These are phyloP conservation scores for Alternaria sp. DNA, from an alignment of 2,329 filamentous ascomycete genomes.

Conservation along the genomic window DNA sequence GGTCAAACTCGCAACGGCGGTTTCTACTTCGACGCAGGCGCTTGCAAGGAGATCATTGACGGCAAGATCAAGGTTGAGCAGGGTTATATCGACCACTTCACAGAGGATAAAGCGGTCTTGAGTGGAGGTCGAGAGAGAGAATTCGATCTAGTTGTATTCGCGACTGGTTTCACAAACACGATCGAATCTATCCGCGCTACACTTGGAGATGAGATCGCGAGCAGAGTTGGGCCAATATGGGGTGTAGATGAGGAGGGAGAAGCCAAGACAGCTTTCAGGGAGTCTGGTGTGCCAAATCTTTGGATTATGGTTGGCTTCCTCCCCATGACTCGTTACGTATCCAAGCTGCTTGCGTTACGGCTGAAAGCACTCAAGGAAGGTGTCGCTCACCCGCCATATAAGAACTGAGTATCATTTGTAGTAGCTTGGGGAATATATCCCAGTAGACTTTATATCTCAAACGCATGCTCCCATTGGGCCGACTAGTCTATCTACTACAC, in stretches of 20 bases:
- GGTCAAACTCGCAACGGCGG: conserved; percentile 58
- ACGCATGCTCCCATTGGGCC: no score
- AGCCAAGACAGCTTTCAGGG: conserved; percentile 27
- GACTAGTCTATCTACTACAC: no score
- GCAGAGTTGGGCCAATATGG: conserved; percentile 59
- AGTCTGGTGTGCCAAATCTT: conserved; percentile 18
- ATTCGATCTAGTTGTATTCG: conserved; percentile 68
- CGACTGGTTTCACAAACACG: conserved; percentile 71
- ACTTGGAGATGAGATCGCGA: conserved; percentile 71
- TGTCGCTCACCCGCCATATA: conserved; percentile 4
- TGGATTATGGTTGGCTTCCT: conserved; percentile 17
- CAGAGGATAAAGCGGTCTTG: conserved; percentile 52
- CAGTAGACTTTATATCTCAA: no score
- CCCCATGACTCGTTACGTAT: conserved; percentile 7
- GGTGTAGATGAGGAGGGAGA: conserved; percentile 49
- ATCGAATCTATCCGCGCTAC: conserved; percentile 66
- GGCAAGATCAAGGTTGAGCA: conserved; percentile 68
- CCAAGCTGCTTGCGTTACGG: conserved; percentile 17
- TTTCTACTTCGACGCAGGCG: conserved; percentile 75
- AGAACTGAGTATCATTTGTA: neutral
- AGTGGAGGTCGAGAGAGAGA: conserved; percentile 65
- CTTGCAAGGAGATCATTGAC: conserved; percentile 67
- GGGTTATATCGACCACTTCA: conserved; percentile 61
- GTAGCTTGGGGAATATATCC: neutral
- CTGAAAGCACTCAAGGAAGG: conserved; percentile 15